phyloP scores from a whole-genome alignment of 1,284 basidiomycete genomes.

The Phlebopus sp. region DNA sequence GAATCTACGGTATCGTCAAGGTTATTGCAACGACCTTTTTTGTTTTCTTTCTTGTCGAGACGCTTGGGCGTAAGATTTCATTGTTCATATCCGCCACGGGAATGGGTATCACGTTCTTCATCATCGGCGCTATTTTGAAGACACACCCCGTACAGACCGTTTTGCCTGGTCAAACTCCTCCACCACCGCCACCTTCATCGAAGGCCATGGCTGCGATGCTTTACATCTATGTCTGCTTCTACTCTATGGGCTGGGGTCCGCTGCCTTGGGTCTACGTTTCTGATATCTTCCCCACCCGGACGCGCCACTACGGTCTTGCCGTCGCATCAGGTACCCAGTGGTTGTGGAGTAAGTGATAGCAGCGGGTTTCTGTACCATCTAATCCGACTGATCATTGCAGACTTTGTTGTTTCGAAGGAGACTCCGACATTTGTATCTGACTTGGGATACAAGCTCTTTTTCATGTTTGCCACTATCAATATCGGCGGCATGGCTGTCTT shows the following conservation, averaged over 20 bases:
- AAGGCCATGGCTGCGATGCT: slow-evolving; percentile 75
- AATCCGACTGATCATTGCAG: slow-evolving; percentile 30
- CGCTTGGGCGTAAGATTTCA: slow-evolving; percentile 54
- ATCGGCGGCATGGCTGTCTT: slow-evolving; percentile 48
- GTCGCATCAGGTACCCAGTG: slow-evolving; percentile 72
- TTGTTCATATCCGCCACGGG: slow-evolving; percentile 63
- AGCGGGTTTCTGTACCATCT: neutral
- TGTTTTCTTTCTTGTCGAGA: slow-evolving; percentile 56
- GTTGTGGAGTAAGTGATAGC: slow-evolving; percentile 62
- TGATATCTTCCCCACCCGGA: slow-evolving; percentile 83
- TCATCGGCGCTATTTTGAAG: slow-evolving; percentile 74
- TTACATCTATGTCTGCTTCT: slow-evolving; percentile 76
- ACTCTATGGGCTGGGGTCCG: slow-evolving; percentile 66
- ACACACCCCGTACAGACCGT: slow-evolving; percentile 55
- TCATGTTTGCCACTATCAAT: slow-evolving; percentile 69
- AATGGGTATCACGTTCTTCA: slow-evolving; percentile 61
- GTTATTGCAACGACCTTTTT: slow-evolving; percentile 69
- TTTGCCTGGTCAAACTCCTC: slow-evolving; percentile 21
- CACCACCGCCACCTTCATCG: slow-evolving; percentile 45
- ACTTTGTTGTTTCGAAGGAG: slow-evolving; percentile 72
- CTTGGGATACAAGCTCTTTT: slow-evolving; percentile 65
- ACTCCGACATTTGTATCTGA: slow-evolving; percentile 64
- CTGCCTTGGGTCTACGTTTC: slow-evolving; percentile 72
- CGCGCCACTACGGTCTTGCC: slow-evolving; percentile 74
- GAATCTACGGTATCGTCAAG: slow-evolving; percentile 80